A percentile compares a stretch with the other conserved stretches of the same genome.
These are phyloP conservation scores for Exophiala aquamarina DNA, from an alignment of 2,329 filamentous ascomycete genomes.

Conservation along the genomic window DNA sequence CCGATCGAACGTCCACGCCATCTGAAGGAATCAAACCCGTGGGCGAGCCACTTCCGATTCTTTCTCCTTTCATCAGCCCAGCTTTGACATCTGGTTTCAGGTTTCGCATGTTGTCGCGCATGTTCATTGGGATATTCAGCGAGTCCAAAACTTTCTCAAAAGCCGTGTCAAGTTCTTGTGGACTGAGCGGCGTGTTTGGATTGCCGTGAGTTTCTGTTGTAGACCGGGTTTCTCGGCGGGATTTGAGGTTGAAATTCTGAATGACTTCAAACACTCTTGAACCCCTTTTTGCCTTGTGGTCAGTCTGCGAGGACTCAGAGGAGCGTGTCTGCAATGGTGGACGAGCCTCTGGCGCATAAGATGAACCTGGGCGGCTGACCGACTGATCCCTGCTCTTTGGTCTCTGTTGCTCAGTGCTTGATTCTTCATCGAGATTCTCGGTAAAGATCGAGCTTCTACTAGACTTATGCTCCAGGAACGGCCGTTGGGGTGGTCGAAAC, in stretches of 20 bases:
- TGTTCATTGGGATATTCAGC: conserved; percentile 89
- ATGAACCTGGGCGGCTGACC: conserved; percentile 16
- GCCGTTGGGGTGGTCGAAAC: conserved; percentile 43
- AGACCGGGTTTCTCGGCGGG: conserved; percentile 9
- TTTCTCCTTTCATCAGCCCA: conserved; percentile 90
- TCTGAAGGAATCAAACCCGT: conserved; percentile 48
- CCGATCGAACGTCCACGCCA: conserved; percentile 34
- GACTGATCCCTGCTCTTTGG: conserved; percentile 20
- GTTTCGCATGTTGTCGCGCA: conserved; percentile 91
- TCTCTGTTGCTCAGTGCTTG: conserved; percentile 15
- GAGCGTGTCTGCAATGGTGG: conserved; percentile 9
- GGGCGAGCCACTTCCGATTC: conserved; percentile 62
- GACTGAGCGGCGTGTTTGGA: conserved; percentile 16
- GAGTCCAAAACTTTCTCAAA: conserved; percentile 63
- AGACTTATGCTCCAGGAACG: conserved; percentile 29
- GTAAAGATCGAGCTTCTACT: conserved; percentile 30
- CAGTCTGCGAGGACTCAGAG: conserved; percentile 15
- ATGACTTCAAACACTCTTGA: conserved; percentile 28
- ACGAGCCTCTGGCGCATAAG: conserved; percentile 4
- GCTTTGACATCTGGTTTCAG: conserved; percentile 88
- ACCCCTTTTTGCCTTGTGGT: conserved; percentile 23
- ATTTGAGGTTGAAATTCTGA: conserved; percentile 25
- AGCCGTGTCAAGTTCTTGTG: conserved; percentile 27
- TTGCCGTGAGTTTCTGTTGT: conserved; percentile 1
- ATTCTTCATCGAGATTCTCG: conserved; percentile 31